Evolutionary conservation across 2,329 filamentous ascomycete species (phyloP), one percentile per base, ranked within the genome.

Genomic region (Endoconidiophora laricicola): DNA sequence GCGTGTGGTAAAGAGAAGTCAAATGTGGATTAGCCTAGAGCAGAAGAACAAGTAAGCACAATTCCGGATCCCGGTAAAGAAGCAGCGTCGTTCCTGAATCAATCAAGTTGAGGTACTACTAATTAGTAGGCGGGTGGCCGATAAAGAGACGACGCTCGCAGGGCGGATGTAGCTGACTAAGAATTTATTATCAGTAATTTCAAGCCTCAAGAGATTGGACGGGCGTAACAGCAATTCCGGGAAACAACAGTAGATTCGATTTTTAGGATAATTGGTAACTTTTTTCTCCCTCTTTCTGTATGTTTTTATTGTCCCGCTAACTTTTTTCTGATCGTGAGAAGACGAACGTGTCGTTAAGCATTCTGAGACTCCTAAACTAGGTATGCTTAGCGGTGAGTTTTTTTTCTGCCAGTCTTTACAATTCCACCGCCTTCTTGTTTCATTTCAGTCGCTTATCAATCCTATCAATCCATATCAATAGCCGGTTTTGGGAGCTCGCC

Each of bases 301-400:
- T 33, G 6, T 6, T 33, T 33, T 33, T 33, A 33, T 33, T 12
- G 29, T 12, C 7, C 12, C 7, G 29, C 16, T 33, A 33, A 12
- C 26, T 33, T 33, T 33, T 33, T 33, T 33, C 29, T 33, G 9
- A 33, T 33, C 29, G 29, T 41, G 26, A 38, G 36, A 50, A 44
- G 46, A 40, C 42, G 50, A 52, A 52, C 50, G 50, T 52, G 50
- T 52, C 50, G 50, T 52, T 52, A 52, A 52, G 43, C 24, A 44
- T 42, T 47, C 50, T 47, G 29, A 45, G 41, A 39, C 39, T 45
- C 40, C 43, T 39, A 37, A 29, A 40, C 39, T 46, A 16, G 38
- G 46, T 20, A 38, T 42, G 42, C 18, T 29, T 16, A 24, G 46
- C 46, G 46, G 46, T 48, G 37, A 48, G 24, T 18, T 14, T 3